These are phyloP conservation scores for Alternaria dauci DNA, from an alignment of 2,329 filamentous ascomycete genomes.

Conservation along the genomic window DNA sequence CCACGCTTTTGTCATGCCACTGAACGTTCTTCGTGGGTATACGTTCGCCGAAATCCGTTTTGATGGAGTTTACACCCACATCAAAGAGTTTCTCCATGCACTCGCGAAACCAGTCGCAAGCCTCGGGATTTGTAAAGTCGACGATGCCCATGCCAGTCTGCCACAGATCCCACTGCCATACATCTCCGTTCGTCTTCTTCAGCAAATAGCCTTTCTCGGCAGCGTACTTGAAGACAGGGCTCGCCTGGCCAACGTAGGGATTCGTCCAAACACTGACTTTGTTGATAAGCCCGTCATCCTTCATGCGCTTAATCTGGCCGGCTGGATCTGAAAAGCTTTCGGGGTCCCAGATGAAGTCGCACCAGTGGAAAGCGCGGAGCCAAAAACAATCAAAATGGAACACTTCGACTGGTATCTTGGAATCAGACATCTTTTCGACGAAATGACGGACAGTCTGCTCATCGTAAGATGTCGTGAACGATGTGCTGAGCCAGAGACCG, in stretches of 20 bases:
- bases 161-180: constrained; percentile 82
- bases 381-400: constrained; percentile 83
- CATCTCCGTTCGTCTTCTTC: constrained; percentile 71
- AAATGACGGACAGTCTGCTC: constrained; percentile 73
- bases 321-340: constrained; percentile 74
- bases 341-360: constrained; percentile 75
- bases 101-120: constrained; percentile 69
- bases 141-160: constrained; percentile 79
- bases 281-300: constrained; percentile 64
- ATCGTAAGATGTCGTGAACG: constrained; percentile 77
- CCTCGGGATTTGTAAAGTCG: constrained; percentile 77
- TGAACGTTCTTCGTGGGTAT: constrained; percentile 71
- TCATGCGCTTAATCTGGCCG: constrained; percentile 70
- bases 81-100: constrained; percentile 72
- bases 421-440: constrained; percentile 72
- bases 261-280: constrained; percentile 82
- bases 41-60: constrained; percentile 79
- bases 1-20: constrained; percentile 68
- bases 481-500: constrained; percentile 79
- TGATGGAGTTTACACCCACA: constrained; percentile 74
- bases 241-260: constrained; percentile 75
- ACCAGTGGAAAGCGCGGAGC: constrained; percentile 79
- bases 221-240: constrained; percentile 70
- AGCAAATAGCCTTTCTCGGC: constrained; percentile 73
- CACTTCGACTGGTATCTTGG: constrained; percentile 72